Evolutionary conservation across 2,329 filamentous ascomycete genomes (phyloP), one percentile per base, ranked within the genome.

Genomic region (Fonsecaea erecta): DNA sequence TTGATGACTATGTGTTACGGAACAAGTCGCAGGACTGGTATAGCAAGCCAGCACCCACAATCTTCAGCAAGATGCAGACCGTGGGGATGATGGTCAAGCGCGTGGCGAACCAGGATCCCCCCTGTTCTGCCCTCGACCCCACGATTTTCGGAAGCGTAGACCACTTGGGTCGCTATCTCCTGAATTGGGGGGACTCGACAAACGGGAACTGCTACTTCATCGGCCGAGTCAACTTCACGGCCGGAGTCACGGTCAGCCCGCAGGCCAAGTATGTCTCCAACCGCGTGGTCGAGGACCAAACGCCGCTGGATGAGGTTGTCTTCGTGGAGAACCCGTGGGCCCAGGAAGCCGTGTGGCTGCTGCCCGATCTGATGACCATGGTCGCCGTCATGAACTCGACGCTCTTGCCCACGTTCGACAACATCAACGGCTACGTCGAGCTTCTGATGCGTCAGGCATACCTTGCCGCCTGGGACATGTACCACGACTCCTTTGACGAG

Each of bases 361-460:
- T 69, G 34, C 60, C 66, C 2, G 63, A 68, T 28, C 18, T 68
- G 16, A 60, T 69, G 54, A 66, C 35, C 51, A 52, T 43, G 11
- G 7, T 69, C 34, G n/a, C 46, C 6, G 46, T 60, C 16, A 66
- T 64, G 66, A 69, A 66, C 60, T 52, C 54, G 18, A 63, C 65
- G 1, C 48, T 28, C 26, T 55, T 69, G 16, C 34, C 60, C 7
- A 69, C 65, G 5, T 67, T 52, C 51, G 30, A 67, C 18, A 63
- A 69, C 51, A 40, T 69, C 8, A 57, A 67, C 26, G 24, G 35
- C 14, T 69, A 69, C 52, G 28, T 52, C 21, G 53, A 65, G n/a
- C 46, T 21, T n/a, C 28, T 67, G 8, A 43, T 69, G 21, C 52
- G 58, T n/a, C 46, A 65, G 7, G 32, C 28, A 12, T 69, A 65